Percentiles rank a stretch among this genome's conserved stretches.
phyloP scores from a whole-genome alignment of 306 rosid genomes.

The Vachellia collinsii region DNA sequence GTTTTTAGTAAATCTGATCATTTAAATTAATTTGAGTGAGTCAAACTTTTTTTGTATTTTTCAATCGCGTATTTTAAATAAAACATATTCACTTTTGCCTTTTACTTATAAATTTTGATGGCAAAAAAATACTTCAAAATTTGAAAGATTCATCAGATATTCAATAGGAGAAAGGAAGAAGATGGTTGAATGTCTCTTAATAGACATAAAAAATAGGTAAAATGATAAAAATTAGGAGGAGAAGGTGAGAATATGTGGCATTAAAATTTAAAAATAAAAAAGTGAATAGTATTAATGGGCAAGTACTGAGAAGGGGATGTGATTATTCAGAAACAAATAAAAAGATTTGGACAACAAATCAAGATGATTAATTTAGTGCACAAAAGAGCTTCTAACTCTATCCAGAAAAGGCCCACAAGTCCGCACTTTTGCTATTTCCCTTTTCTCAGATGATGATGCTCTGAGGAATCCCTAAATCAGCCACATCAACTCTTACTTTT shows the following conservation, averaged over 20 bases:
- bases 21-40: too few relatives aligned
- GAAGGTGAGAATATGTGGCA: background rate
- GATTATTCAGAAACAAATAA: conserved; percentile 29
- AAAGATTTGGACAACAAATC: conserved; percentile 38
- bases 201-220: background rate
- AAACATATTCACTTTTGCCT: too few relatives aligned
- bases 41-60: too few relatives aligned
- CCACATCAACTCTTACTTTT: conserved; percentile 9
- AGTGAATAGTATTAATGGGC: background rate
- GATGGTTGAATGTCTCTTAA: background rate
- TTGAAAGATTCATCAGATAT: too few relatives aligned
- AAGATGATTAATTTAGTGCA: conserved; percentile 6
- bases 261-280: background rate
- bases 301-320: background rate
- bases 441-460: background rate
- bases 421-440: conserved; percentile 47
- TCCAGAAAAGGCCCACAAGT: conserved; percentile 46
- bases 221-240: background rate
- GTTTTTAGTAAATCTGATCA: too few relatives aligned
- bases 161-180: background rate
- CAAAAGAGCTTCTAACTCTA: conserved; percentile 12
- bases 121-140: too few relatives aligned
- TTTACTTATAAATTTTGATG: too few relatives aligned
- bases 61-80: too few relatives aligned
- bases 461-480: conserved; percentile 49